phyloP scores from a whole-genome alignment of 2,329 filamentous ascomycete species.

The Sporothrix brunneoviolacea region DNA sequence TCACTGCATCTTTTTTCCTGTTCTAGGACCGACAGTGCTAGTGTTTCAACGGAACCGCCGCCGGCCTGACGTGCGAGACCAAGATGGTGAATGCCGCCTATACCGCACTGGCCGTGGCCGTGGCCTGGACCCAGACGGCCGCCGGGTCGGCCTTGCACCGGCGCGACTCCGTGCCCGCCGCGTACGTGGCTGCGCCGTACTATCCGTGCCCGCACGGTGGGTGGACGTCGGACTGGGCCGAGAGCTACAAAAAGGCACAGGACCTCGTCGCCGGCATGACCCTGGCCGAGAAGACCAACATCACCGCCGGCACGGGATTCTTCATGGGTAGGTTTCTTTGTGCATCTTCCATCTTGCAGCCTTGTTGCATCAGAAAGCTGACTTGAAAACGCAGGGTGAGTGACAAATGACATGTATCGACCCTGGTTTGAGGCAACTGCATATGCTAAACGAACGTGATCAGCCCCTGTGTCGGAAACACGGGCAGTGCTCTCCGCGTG shows the following conservation, averaged over 20 bases:
- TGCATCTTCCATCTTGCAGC: too few relatives aligned
- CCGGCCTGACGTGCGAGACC: neutral
- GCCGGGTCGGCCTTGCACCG: slow-evolving; percentile 20
- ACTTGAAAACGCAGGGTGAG: too few relatives aligned
- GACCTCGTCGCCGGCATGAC: slow-evolving; percentile 68
- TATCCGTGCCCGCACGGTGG: slow-evolving; percentile 69
- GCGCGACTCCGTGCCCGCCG: slow-evolving; percentile 25
- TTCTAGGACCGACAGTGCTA: too few relatives aligned
- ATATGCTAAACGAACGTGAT: neutral
- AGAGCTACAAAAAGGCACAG: slow-evolving; percentile 64
- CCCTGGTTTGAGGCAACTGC: too few relatives aligned
- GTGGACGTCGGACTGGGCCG: slow-evolving; percentile 61
- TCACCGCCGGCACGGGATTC: slow-evolving; percentile 64
- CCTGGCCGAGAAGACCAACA: slow-evolving; percentile 71
- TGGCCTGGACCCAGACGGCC: slow-evolving; percentile 15
- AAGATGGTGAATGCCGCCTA: neutral
- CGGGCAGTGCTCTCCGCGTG: slow-evolving; percentile 31
- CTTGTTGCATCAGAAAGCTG: too few relatives aligned
- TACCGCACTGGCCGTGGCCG: slow-evolving; percentile 3
- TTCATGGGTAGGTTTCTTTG: slow-evolving; percentile 56
- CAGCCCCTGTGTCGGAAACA: slow-evolving; percentile 58
- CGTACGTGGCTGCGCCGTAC: slow-evolving; percentile 50
- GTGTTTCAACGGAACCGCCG: neutral
- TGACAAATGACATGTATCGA: too few relatives aligned
- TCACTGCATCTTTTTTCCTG: too few relatives aligned